Evolutionary conservation across 768 basidiomycete genomes (phyloP), one percentile per base, ranked within the genome.

Genomic region (Obba rivulosa): DNA sequence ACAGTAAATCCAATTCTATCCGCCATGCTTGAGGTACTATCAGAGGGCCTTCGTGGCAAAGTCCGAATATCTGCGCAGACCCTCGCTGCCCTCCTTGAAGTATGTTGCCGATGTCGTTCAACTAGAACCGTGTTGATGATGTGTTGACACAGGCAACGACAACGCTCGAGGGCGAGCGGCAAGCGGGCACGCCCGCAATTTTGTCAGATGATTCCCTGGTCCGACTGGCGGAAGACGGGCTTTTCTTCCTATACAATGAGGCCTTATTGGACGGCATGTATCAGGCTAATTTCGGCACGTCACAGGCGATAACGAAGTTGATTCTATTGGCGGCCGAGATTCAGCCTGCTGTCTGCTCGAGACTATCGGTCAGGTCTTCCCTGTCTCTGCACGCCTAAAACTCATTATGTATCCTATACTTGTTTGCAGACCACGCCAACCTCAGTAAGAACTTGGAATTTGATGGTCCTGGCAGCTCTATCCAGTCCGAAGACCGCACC

Each of bases 381-480:
- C 8, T 49, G 28, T 13, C 42, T 39, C 25, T 41, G 22, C n/a
- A 9, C 41, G 13, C 9, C 39, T 17, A 28, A 28, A 34, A 14
- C 17, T 38, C 5, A n/a, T n/a, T 5, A n/a, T 38, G 3, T 21
- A 28, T 31, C 20, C 16, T 20, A n/a, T n/a, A n/a, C n/a, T n/a
- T n/a, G n/a, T 18, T 31, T 9, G 4, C 16, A 61, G 57, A 53
- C 43, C 21, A 53, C 43, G 23, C 34, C 41, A 3, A 37, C 57
- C 45, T 34, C 66, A 31, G 66, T 85, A 2, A 77, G 81, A 14
- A 68, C 77, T 2, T 90, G 87, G 87, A 86, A 83, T 57, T 62
- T 84, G 28, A 60, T 90, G 17, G 63, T 75, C 0, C 63, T 87
- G 16, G 72, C 76, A 1, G 78, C 78, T 0, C 64, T 88, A 34